Evolutionary conservation across 768 basidiomycete genomes (phyloP), one percentile per base, ranked within the genome.

Genomic region (Boletus huronensis): DNA sequence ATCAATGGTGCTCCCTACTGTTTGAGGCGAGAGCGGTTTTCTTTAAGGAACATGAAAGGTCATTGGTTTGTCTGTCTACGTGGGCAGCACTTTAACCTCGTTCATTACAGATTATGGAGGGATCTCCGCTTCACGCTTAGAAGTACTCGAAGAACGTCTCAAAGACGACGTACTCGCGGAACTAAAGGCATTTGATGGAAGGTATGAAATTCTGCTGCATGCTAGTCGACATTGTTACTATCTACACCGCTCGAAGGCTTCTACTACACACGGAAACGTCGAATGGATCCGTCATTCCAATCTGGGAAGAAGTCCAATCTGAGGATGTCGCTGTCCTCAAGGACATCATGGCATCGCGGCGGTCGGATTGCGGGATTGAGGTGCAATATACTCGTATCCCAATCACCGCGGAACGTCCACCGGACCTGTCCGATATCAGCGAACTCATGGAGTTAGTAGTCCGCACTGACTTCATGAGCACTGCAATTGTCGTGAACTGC

Each of bases 21-120:
- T 60, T 71, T 91, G 68, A 79, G 96, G 56, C 76, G 93, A 54
- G 92, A 96, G 64, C 81, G 84, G 3, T 91, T 89, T 61, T 89
- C 90, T 13, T 72, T 99, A 29, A 78, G 97, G 41, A 98, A 99
- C 65, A 93, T 98, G 86, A 97, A 95, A 79, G 90, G 85, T 88
- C 25, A 48, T 54, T 61, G 23, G 40, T 31, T 28, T 34, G 11
- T 39, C 17, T 26, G 23, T 47, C 48, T 26, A 45, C 54, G 45
- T 36, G 23, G 26, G 36, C 14, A 28, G 0, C n/a, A 40, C 10
- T 50, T 43, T 50, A 13, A 53, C 17, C 14, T 32, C 31, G 16
- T 39, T 41, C 23, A 23, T n/a, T 50, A 3, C 36, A 90, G 94
- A 97, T 70, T 98, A 94, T 72, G 90, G 93, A 42, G 97, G 97